Evolutionary conservation across 1,284 basidiomycete species (phyloP), one percentile per base, ranked within the genome.

Genomic region (Ustilago bromivora): DNA sequence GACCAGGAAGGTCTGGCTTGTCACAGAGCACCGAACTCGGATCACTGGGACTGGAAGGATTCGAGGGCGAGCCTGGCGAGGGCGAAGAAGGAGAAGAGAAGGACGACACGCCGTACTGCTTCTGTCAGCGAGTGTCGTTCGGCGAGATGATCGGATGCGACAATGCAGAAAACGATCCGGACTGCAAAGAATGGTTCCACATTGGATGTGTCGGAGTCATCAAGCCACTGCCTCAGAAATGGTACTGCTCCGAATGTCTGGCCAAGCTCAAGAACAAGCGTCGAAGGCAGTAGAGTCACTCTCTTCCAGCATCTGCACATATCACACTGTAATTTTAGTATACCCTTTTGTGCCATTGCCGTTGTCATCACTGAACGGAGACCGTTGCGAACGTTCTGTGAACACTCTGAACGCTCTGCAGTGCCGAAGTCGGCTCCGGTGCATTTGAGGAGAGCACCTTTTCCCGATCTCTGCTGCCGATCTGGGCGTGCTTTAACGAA

Each of bases 121-220:
- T 81, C 78, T 85, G 84, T 56, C 84, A 85, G 70, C 71, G 82
- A 3, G 80, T 82, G 2, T 85, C 83, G 10, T 85, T 84, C 34
- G 84, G 84, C 23, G 84, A 85, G 70, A 81, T 84, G 81, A 82
- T 82, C 57, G 75, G 77, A 55, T 82, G 79, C 66, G 77, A 82
- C 67, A 77, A 77, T 47, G 80, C 78, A 19, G 76, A 79, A 31
- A 78, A 78, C 66, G 69, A 75, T 35, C 74, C 73, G 19, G 82
- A 84, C 51, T 85, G 83, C 76, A 82, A 79, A 60, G 83, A 85
- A 66, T 85, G 84, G 84, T 85, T 85, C 74, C 84, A 85, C 66
- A 82, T 85, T 23, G 80, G 79, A 40, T 85, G 84, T 49, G 84
- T 85, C 0, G 84, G 84, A 19, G 76, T 85, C 19, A 80, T 78